phyloP scores from a whole-genome alignment of 306 rosid species.

The Rubus idaeus region DNA sequence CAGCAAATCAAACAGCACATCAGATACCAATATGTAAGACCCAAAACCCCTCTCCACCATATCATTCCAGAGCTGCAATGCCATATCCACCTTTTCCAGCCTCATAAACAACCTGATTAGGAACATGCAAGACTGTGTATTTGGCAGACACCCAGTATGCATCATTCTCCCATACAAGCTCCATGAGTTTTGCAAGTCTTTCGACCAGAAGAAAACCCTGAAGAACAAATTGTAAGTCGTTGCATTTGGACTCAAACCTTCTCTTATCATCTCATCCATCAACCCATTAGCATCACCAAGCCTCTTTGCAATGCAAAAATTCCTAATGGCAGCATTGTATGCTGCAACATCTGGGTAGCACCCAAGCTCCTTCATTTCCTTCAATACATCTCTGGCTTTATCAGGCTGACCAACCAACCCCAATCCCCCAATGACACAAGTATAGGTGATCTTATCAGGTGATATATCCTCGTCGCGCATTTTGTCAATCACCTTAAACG shows the following conservation, averaged over 20 bases:
- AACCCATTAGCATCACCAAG: conserved; percentile 66
- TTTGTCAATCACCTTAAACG: conserved; percentile 59
- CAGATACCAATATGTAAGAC: conserved; percentile 72
- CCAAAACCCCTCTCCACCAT: conserved; percentile 91
- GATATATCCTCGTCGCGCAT: conserved; percentile 52
- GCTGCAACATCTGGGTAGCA: conserved; percentile 82
- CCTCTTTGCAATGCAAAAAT: conserved; percentile 86
- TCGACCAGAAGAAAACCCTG: conserved; percentile 73
- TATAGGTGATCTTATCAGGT: conserved; percentile 78
- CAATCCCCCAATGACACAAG: conserved; percentile 76
- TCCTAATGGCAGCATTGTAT: conserved; percentile 76
- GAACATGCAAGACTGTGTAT: conserved; percentile 91
- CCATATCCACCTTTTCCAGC: conserved; percentile 83
- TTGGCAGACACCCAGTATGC: conserved; percentile 60
- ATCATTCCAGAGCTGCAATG: conserved; percentile 76
- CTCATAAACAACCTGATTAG: conserved; percentile 66
- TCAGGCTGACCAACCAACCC: conserved; percentile 86
- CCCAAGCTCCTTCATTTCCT: conserved; percentile 89
- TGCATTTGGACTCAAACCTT: conserved; percentile 71
- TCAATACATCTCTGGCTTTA: conserved; percentile 71
- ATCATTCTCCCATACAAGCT: conserved; percentile 72
- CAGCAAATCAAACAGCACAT: conserved; percentile 80
- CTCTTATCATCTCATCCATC: conserved; percentile 68
- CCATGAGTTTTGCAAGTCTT: conserved; percentile 71
- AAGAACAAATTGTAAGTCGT: conserved; percentile 85